Percentiles rank a stretch among this genome's conserved stretches.
Evolutionary conservation across 257 asterid species (phyloP).

Genomic region (Rubia yunnanensis): DNA sequence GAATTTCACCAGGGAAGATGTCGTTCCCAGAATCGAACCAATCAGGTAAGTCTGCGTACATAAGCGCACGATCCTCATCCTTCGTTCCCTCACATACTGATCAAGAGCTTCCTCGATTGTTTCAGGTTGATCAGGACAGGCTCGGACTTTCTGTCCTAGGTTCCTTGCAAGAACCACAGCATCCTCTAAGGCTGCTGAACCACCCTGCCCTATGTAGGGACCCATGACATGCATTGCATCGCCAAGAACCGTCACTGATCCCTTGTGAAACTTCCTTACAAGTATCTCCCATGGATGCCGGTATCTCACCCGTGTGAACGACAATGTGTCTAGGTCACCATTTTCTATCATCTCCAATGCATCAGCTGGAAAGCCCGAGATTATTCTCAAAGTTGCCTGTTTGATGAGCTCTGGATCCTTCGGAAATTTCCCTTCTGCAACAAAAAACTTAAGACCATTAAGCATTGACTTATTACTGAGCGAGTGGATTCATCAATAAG

Average conservation of each 20-base stretch:
- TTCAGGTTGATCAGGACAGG: background rate
- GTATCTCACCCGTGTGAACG: conserved; percentile 27
- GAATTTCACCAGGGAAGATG: conserved; percentile 3
- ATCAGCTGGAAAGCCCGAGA: conserved; percentile 21
- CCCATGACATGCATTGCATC: conserved; percentile 48
- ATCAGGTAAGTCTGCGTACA: conserved; percentile 24
- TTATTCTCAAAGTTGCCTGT: conserved; percentile 12
- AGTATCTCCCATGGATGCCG: conserved; percentile 37
- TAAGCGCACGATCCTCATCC: conserved; percentile 21
- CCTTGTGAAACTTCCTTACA: conserved; percentile 16
- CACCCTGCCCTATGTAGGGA: conserved; percentile 36
- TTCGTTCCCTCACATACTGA: conserved; percentile 30
- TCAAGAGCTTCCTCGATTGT: conserved; percentile 15
- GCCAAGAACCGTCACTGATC: conserved; percentile 28
- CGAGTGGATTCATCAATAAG: no score
- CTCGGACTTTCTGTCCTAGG: conserved; percentile 13
- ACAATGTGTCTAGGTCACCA: conserved; percentile 21
- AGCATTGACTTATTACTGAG: no score
- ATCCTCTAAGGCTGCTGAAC: conserved; percentile 31
- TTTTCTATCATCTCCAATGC: conserved; percentile 19
- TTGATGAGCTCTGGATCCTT: conserved; percentile 20
- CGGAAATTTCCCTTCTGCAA: conserved; percentile 19
- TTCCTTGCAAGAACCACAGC: conserved; percentile 39
- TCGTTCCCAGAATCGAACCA: conserved; percentile 13
- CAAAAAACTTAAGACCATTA: background rate